Percentiles rank a stretch among this genome's conserved stretches.
Evolutionary conservation across 2,329 filamentous ascomycete species (phyloP).

Genomic region (Coniella lustricola): DNA sequence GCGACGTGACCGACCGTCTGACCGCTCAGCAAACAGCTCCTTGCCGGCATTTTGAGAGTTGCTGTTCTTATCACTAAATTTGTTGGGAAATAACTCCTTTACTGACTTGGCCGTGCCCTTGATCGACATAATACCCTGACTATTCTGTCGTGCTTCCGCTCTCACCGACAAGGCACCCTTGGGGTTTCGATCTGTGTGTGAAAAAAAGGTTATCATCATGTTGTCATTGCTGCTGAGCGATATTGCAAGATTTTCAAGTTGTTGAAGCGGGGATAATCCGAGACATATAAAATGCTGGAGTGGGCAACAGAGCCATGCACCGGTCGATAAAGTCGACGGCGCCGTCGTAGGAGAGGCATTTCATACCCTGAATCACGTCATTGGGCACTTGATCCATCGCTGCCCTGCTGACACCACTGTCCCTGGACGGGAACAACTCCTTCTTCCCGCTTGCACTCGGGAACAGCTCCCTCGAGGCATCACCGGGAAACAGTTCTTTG

Average conservation of each 20-base stretch:
- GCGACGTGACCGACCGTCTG: slow-evolving; percentile 49
- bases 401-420: slow-evolving; percentile 18
- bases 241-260: not conserved
- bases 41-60: slow-evolving; percentile 50
- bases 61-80: slow-evolving; percentile 33
- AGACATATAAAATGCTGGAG: not conserved
- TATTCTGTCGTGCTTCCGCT: slow-evolving; percentile 44
- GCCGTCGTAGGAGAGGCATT: slow-evolving; percentile 16
- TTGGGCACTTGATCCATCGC: slow-evolving; percentile 28
- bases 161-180: slow-evolving; percentile 38
- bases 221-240: not conserved
- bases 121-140: slow-evolving; percentile 48
- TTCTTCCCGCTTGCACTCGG: slow-evolving; percentile 27
- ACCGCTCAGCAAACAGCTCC: slow-evolving; percentile 59
- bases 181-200: slow-evolving; percentile 6
- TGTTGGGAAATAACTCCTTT: slow-evolving; percentile 64
- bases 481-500: slow-evolving; percentile 47
- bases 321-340: slow-evolving; percentile 5
- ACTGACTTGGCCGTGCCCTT: slow-evolving; percentile 54
- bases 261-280: not conserved
- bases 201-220: slow-evolving; percentile 7
- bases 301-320: no score
- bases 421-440: slow-evolving; percentile 39
- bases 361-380: slow-evolving; percentile 30
- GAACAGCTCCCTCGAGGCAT: slow-evolving; percentile 55